These are phyloP conservation scores for Ceriops decandra DNA, from an alignment of 345 rosid genomes.

Conservation along the genomic window DNA sequence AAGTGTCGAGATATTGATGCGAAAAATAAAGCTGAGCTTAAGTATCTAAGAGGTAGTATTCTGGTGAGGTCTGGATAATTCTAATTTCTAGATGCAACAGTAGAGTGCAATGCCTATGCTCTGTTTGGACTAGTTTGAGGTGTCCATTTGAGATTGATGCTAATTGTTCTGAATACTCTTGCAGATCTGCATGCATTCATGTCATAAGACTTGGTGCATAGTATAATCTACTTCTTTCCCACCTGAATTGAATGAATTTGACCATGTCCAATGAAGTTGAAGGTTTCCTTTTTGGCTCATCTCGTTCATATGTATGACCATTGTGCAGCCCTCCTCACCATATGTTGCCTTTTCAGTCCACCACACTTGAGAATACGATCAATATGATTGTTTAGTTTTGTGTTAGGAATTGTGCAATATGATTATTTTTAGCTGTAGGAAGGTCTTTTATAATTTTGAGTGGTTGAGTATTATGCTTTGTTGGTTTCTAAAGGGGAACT, in stretches of 20 bases:
- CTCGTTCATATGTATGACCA: too few species aligned
- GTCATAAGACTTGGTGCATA: neutral
- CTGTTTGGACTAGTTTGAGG: neutral
- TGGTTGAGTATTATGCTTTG: constrained; percentile 11
- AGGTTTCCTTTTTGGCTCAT: neutral
- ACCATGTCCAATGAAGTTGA: neutral
- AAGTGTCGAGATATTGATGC: constrained; percentile 54
- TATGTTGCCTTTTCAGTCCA: too few species aligned
- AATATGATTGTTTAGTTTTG: too few species aligned
- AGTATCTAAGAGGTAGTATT: constrained; percentile 57
- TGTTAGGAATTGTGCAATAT: too few species aligned
- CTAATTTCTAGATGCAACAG: neutral
- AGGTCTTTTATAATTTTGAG: neutral
- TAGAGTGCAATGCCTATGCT: neutral
- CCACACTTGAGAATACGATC: too few species aligned
- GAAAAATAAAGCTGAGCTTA: constrained; percentile 63
- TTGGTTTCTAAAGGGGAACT: constrained; percentile 62
- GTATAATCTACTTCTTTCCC: neutral
- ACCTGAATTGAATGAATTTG: neutral
- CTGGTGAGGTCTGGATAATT: neutral
- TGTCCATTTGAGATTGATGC: neutral
- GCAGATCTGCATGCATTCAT: too few species aligned
- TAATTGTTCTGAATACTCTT: neutral
- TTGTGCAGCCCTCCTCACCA: too few species aligned
- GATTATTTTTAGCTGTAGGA: too few species aligned